A percentile compares a stretch with the other conserved stretches of the same genome.
phyloP scores from a whole-genome alignment of 1,284 basidiomycete species.

The Phellopilus nigrolimitatus region DNA sequence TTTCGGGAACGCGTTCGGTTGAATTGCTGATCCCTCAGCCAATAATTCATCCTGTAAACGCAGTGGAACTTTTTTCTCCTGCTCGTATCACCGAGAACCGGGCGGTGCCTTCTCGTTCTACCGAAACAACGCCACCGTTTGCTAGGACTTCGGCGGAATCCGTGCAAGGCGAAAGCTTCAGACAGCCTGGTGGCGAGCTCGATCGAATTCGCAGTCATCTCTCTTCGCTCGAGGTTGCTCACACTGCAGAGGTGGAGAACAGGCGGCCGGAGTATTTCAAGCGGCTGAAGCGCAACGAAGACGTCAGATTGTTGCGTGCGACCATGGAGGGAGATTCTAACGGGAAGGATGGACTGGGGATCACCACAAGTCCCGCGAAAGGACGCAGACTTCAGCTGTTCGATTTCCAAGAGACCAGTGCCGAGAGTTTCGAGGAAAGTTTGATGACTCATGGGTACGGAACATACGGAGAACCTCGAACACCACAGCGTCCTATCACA shows the following conservation, averaged over 20 bases:
- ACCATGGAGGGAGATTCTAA: constrained; percentile 31
- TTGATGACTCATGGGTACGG: constrained; percentile 74
- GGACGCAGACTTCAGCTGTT: constrained; percentile 63
- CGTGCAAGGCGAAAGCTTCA: neutral
- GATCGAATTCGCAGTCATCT: constrained; percentile 51
- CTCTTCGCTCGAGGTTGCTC: constrained; percentile 43
- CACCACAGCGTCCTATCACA: constrained; percentile 22
- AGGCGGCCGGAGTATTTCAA: constrained; percentile 66
- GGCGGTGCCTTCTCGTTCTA: neutral
- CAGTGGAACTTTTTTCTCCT: constrained; percentile 9
- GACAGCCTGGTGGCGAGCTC: constrained; percentile 46
- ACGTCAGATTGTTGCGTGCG: constrained; percentile 32
- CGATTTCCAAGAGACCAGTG: constrained; percentile 65
- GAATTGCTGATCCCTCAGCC: constrained; percentile 4
- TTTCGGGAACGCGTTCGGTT: neutral
- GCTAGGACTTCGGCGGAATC: constrained; percentile 19
- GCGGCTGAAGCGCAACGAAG: constrained; percentile 46
- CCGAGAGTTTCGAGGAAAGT: constrained; percentile 77
- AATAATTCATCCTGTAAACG: neutral
- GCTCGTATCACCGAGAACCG: constrained; percentile 5
- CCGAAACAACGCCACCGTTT: constrained; percentile 18
- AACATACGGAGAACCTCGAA: constrained; percentile 31
- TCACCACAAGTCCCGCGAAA: constrained; percentile 61
- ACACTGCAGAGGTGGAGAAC: constrained; percentile 49
- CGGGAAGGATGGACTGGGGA: constrained; percentile 40